These are phyloP conservation scores for Carex cristatella DNA, from an alignment of 176 grass and related monocot species.

Conservation along the genomic window DNA sequence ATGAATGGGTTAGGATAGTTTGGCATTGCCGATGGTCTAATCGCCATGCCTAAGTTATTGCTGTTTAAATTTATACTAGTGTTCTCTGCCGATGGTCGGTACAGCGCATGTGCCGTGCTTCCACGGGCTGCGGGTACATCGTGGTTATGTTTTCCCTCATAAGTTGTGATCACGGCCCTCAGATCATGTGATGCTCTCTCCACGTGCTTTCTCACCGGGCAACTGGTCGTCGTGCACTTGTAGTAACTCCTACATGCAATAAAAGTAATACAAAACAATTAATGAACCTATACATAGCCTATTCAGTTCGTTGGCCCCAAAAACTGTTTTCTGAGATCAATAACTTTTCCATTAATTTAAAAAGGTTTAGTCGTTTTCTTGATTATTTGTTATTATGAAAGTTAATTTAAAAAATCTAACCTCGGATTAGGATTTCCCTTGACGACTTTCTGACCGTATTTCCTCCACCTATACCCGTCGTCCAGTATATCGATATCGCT, in stretches of 20 bases:
- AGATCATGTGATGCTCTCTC: slow-evolving; percentile 89
- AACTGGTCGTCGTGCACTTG: slow-evolving; percentile 80
- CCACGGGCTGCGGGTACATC: slow-evolving; percentile 79
- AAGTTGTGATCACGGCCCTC: slow-evolving; percentile 91
- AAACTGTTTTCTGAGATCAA: background rate
- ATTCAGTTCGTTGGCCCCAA: background rate
- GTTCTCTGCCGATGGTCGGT: slow-evolving; percentile 37
- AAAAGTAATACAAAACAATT: background rate
- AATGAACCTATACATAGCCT: background rate
- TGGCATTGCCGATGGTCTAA: slow-evolving; percentile 24
- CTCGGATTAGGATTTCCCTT: slow-evolving; percentile 95
- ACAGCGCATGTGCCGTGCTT: slow-evolving; percentile 43
- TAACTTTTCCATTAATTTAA: background rate
- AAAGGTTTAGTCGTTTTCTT: background rate
- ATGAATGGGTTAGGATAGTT: slow-evolving; percentile 28
- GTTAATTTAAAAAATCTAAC: slow-evolving; percentile 8
- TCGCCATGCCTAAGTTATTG: slow-evolving; percentile 11
- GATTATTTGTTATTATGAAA: background rate
- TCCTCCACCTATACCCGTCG: slow-evolving; percentile 92
- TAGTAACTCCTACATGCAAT: slow-evolving; percentile 66
- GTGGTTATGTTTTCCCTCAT: slow-evolving; percentile 98
- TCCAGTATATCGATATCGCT: slow-evolving; percentile 97
- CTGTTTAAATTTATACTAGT: slow-evolving; percentile 16
- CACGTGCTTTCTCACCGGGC: slow-evolving; percentile 92
- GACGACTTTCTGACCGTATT: slow-evolving; percentile 96